These are phyloP conservation scores for Salisapilia sapeloensis DNA, from an alignment of 352 stramenopile species.

Conservation along the genomic window DNA sequence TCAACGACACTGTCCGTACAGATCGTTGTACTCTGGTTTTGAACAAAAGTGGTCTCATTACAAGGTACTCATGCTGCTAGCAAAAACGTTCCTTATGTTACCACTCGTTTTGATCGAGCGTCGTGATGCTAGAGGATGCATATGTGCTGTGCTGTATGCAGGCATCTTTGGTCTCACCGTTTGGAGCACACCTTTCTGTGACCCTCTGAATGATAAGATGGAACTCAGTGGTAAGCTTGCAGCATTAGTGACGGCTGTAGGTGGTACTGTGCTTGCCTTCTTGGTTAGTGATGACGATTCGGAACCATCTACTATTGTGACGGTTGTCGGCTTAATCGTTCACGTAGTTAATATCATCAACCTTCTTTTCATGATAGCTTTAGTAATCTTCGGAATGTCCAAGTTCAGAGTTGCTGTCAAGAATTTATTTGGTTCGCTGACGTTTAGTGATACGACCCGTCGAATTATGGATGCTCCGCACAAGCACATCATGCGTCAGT, in stretches of 20 bases:
- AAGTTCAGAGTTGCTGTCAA: constrained; percentile 13
- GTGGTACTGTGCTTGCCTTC: constrained; percentile 10
- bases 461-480: constrained; percentile 12
- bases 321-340: constrained; percentile 13
- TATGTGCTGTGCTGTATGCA: constrained; percentile 11
- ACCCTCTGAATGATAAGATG: constrained; percentile 28
- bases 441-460: constrained; percentile 24
- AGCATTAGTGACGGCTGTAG: constrained; percentile 14
- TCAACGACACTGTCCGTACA: constrained; percentile 25
- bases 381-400: constrained; percentile 17
- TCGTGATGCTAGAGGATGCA: constrained; percentile 4
- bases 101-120: constrained; percentile 10
- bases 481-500: constrained; percentile 9
- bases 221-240: constrained; percentile 21
- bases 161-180: constrained; percentile 12
- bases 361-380: constrained; percentile 14
- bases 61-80: constrained; percentile 23
- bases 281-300: constrained; percentile 4
- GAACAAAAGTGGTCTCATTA: constrained; percentile 31
- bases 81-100: constrained; percentile 21
- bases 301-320: too few relatives aligned
- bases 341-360: constrained; percentile 25
- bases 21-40: constrained; percentile 28
- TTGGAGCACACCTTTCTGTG: constrained; percentile 22
- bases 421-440: constrained; percentile 17